phyloP scores from a whole-genome alignment of 2,329 filamentous ascomycete genomes.

The Pseudogymnoascus sp. region DNA sequence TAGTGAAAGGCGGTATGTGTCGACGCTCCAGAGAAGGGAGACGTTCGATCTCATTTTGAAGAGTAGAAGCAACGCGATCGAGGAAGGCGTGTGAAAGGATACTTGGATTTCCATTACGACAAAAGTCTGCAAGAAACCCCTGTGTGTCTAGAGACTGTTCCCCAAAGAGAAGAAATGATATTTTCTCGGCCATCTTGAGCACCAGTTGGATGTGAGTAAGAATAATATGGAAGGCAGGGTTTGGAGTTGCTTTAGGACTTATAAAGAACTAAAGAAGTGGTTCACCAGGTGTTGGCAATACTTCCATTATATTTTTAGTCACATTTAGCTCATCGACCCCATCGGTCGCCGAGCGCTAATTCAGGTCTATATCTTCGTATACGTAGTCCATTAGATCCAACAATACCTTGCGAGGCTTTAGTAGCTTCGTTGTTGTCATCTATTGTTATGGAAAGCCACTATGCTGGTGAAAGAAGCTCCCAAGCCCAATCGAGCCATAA shows the following conservation, averaged over 20 bases:
- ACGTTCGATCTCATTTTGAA: conserved; percentile 53
- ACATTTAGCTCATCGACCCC: background rate
- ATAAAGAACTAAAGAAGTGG: background rate
- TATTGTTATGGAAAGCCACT: background rate
- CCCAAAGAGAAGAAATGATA: conserved; percentile 58
- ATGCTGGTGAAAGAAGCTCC: too few relatives aligned
- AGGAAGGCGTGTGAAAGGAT: conserved; percentile 55
- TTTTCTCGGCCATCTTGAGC: conserved; percentile 25
- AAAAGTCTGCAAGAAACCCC: conserved; percentile 51
- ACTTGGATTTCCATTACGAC: conserved; percentile 38
- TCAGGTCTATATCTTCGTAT: background rate
- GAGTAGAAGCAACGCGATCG: conserved; percentile 47
- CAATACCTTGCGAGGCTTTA: background rate
- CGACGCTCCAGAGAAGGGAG: conserved; percentile 51
- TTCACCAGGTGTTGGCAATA: background rate
- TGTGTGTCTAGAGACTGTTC: conserved; percentile 66
- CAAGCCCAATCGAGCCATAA: too few relatives aligned
- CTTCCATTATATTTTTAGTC: background rate
- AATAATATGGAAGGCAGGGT: background rate
- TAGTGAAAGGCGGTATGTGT: conserved; percentile 55
- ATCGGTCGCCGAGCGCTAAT: background rate
- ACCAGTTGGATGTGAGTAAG: background rate
- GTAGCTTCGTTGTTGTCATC: background rate
- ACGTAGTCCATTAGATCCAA: background rate
- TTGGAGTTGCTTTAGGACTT: background rate